Evolutionary conservation across 371 early-diverging fungal species (phyloP).

Genomic region (Chytridiales sp.): DNA sequence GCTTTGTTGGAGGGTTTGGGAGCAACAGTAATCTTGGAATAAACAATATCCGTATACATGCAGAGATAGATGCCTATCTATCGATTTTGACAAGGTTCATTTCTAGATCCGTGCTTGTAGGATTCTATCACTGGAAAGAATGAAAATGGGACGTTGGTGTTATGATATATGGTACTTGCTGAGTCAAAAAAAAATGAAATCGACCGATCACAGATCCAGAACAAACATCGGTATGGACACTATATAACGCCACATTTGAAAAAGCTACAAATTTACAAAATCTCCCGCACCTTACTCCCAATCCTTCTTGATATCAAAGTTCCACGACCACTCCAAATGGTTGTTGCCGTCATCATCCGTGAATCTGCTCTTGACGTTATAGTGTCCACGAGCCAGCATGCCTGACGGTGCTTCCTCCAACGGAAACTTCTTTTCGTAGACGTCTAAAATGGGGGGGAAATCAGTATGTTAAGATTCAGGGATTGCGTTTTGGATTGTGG

Average conservation of each 20-base stretch:
- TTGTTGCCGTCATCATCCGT: conserved; percentile 17
- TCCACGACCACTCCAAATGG: conserved; percentile 53
- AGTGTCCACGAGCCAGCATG: conserved; percentile 86
- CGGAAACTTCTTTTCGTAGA: conserved; percentile 84
- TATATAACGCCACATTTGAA: too few species aligned
- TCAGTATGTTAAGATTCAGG: not conserved
- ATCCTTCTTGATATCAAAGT: conserved; percentile 52
- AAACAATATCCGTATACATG: conserved; percentile 32
- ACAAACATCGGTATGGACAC: too few species aligned
- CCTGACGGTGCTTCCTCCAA: conserved; percentile 89
- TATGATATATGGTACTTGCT: too few species aligned
- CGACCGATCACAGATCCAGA: too few species aligned
- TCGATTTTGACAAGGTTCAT: too few species aligned
- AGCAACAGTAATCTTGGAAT: conserved; percentile 90
- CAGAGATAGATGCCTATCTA: too few species aligned
- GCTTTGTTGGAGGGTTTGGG: conserved; percentile 91
- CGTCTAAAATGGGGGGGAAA: conserved; percentile 24
- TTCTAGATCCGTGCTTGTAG: too few species aligned
- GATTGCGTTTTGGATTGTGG: too few species aligned
- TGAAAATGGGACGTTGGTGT: too few species aligned
- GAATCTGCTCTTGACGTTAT: conserved; percentile 68
- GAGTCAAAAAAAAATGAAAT: too few species aligned
- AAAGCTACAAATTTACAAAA: too few species aligned
- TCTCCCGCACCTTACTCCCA: conserved; percentile 47
- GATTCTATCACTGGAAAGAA: too few species aligned